These are phyloP conservation scores for Anisodus acutangulus DNA, from an alignment of 257 asterid species.

Conservation along the genomic window DNA sequence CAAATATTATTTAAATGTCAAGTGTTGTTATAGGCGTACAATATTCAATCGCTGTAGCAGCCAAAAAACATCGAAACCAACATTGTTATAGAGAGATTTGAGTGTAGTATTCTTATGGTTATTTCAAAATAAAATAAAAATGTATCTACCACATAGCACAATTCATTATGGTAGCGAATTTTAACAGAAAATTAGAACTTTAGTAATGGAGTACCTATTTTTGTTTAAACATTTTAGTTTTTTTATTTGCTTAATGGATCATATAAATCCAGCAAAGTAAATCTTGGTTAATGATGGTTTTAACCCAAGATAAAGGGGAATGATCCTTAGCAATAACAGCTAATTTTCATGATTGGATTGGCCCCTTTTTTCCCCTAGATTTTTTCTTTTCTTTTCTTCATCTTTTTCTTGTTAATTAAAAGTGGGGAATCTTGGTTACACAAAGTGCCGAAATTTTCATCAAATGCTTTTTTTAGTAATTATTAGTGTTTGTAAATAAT, in stretches of 20 bases:
- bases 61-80: too few species aligned
- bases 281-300: background rate
- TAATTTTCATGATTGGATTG: constrained; percentile 23
- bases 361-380: background rate
- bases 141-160: background rate
- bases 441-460: constrained; percentile 25
- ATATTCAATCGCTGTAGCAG: too few species aligned
- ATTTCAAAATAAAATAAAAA: background rate
- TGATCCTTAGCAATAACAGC: constrained; percentile 4
- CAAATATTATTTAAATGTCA: too few species aligned
- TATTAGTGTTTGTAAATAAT: background rate
- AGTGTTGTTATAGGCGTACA: too few species aligned
- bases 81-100: too few species aligned
- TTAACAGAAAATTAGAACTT: background rate
- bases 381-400: background rate
- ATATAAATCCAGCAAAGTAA: background rate
- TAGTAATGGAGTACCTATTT: background rate
- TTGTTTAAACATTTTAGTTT: background rate
- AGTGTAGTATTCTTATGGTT: too few species aligned
- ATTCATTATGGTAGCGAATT: background rate
- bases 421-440: constrained; percentile 27
- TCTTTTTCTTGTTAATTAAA: constrained; percentile 10
- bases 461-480: constrained; percentile 17
- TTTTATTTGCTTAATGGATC: background rate
- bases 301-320: constrained; percentile 12